phyloP scores from a whole-genome alignment of 768 basidiomycete species.

The Clitopilus passeckerianus region DNA sequence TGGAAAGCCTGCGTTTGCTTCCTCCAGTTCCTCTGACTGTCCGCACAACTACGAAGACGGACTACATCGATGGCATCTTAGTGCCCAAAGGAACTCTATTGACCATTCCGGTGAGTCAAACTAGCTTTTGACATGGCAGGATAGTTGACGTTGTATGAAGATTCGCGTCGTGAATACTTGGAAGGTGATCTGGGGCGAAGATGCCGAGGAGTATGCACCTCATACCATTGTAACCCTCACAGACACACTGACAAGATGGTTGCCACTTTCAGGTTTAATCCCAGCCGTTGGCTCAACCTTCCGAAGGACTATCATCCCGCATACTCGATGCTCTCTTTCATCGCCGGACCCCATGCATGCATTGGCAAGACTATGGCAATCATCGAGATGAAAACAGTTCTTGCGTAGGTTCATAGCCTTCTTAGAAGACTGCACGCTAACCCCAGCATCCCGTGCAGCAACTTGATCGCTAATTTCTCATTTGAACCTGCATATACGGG shows the following conservation, averaged over 20 bases:
- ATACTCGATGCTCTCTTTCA: constrained; percentile 34
- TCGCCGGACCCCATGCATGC: constrained; percentile 35
- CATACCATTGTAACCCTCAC: neutral
- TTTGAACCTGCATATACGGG: constrained; percentile 37
- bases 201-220: constrained; percentile 38
- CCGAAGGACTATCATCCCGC: constrained; percentile 26
- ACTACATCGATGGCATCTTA: constrained; percentile 36
- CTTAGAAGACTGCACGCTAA: neutral
- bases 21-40: constrained; percentile 37
- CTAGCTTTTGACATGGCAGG: neutral
- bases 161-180: constrained; percentile 47
- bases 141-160: constrained; percentile 16
- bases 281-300: constrained; percentile 39
- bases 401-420: constrained; percentile 18
- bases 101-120: constrained; percentile 30
- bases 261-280: constrained; percentile 30
- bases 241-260: neutral
- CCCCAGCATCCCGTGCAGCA: constrained; percentile 12
- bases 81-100: constrained; percentile 42
- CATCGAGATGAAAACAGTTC: constrained; percentile 37
- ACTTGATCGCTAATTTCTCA: constrained; percentile 36
- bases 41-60: constrained; percentile 29
- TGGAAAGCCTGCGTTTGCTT: constrained; percentile 38
- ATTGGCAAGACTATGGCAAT: constrained; percentile 42
- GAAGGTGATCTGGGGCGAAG: constrained; percentile 44